Evolutionary conservation across 2,329 filamentous ascomycete genomes (phyloP).

Genomic region (Aspergillus fischeri): DNA sequence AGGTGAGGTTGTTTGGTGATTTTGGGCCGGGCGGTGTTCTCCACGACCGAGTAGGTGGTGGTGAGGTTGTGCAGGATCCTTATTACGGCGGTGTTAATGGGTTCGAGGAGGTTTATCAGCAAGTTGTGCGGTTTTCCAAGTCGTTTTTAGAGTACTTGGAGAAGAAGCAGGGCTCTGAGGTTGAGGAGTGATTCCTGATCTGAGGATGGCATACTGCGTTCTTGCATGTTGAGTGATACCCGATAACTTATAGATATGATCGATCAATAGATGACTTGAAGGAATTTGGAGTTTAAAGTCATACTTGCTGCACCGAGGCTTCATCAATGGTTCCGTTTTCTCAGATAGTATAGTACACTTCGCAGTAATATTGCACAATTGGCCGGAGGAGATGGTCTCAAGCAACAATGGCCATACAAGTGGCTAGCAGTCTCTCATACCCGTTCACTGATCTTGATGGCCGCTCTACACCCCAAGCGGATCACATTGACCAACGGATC

Average conservation of each 20-base stretch:
- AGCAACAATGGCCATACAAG: neutral
- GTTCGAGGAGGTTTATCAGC: slow-evolving; percentile 82
- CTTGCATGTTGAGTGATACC: slow-evolving; percentile 17
- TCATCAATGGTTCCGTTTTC: neutral
- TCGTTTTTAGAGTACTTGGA: slow-evolving; percentile 66
- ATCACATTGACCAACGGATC: slow-evolving; percentile 85
- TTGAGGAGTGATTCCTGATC: slow-evolving; percentile 3
- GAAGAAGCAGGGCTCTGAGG: slow-evolving; percentile 17
- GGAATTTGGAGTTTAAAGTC: neutral
- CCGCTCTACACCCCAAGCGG: slow-evolving; percentile 80
- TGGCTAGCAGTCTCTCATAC: slow-evolving; percentile 26
- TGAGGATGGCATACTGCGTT: neutral
- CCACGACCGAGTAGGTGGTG: slow-evolving; percentile 35
- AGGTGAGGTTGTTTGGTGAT: slow-evolving; percentile 79
- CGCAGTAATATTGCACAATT: neutral
- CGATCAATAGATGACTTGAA: neutral
- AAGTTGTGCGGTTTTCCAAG: slow-evolving; percentile 70
- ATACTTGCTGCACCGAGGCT: neutral
- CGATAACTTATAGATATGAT: slow-evolving; percentile 11
- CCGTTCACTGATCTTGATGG: slow-evolving; percentile 75
- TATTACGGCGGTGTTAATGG: slow-evolving; percentile 86
- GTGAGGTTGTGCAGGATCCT: slow-evolving; percentile 77
- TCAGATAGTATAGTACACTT: neutral
- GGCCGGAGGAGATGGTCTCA: neutral
- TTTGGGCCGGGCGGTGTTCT: slow-evolving; percentile 58